These are phyloP conservation scores for Suillus bovinus DNA, from an alignment of 768 basidiomycete species.

Conservation along the genomic window DNA sequence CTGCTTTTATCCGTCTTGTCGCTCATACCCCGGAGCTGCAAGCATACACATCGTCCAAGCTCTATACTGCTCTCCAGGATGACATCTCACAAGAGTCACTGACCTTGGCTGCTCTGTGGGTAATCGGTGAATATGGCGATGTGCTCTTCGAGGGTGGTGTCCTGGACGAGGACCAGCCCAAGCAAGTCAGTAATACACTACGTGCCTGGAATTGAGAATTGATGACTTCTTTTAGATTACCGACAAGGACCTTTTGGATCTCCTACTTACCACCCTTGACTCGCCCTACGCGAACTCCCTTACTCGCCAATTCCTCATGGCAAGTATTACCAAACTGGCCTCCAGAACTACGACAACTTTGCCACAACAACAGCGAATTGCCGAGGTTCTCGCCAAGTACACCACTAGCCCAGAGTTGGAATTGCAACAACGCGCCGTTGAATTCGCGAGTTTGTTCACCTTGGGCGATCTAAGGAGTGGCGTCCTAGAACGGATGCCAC, in stretches of 20 bases:
- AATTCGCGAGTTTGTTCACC: slow-evolving; percentile 85
- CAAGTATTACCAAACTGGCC: slow-evolving; percentile 87
- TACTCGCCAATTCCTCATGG: slow-evolving; percentile 89
- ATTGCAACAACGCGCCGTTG: slow-evolving; percentile 93
- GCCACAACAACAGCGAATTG: slow-evolving; percentile 76
- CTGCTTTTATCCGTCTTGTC: slow-evolving; percentile 93
- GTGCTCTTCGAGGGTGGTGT: slow-evolving; percentile 83
- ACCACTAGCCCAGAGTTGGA: slow-evolving; percentile 91
- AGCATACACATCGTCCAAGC: slow-evolving; percentile 88
- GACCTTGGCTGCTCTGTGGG: slow-evolving; percentile 91
- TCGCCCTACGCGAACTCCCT: slow-evolving; percentile 94
- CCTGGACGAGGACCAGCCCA: slow-evolving; percentile 72
- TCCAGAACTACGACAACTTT: slow-evolving; percentile 69
- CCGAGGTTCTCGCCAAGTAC: slow-evolving; percentile 74
- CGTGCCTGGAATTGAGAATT: neutral
- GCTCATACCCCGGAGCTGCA: slow-evolving; percentile 97
- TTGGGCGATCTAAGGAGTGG: slow-evolving; percentile 76
- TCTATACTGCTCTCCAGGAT: slow-evolving; percentile 82
- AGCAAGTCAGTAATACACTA: slow-evolving; percentile 47
- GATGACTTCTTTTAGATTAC: slow-evolving; percentile 48
- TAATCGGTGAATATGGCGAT: slow-evolving; percentile 96
- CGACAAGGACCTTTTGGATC: slow-evolving; percentile 83
- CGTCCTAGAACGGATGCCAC: slow-evolving; percentile 98
- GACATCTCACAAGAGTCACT: slow-evolving; percentile 98
- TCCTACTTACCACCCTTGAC: slow-evolving; percentile 82